A percentile compares a stretch with the other conserved stretches of the same genome.
Evolutionary conservation across 2,329 filamentous ascomycete species (phyloP).

Genomic region (Hypoxylon sp.): DNA sequence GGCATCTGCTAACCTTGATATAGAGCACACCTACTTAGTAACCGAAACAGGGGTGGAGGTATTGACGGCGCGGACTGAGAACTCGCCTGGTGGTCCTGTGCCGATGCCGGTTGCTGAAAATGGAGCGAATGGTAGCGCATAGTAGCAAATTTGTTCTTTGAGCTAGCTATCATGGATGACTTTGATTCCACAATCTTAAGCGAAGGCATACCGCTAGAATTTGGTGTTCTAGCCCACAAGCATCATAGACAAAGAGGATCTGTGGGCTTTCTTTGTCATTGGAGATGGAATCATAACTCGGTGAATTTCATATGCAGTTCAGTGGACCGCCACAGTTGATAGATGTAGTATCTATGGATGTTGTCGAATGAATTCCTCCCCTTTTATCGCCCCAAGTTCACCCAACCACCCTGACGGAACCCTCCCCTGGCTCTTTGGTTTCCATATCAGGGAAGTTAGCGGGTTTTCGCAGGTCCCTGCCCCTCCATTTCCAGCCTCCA

Average conservation of each 20-base stretch:
- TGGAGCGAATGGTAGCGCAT: constrained; percentile 37
- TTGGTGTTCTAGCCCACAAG: constrained; percentile 3
- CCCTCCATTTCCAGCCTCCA: constrained; percentile 36
- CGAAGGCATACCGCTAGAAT: constrained; percentile 4
- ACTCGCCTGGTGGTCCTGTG: constrained; percentile 83
- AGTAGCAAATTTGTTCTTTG: constrained; percentile 1
- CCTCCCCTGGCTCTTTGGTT: neutral
- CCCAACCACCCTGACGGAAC: constrained; percentile 14
- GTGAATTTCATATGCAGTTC: constrained; percentile 5
- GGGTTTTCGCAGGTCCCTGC: constrained; percentile 20
- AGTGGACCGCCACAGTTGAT: neutral
- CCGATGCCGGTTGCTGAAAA: constrained; percentile 63
- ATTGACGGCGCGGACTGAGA: constrained; percentile 78
- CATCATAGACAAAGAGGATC: constrained; percentile 5
- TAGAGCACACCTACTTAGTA: constrained; percentile 86
- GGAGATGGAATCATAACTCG: constrained; percentile 6
- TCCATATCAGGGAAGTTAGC: constrained; percentile 21
- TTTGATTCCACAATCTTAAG: constrained; percentile 8
- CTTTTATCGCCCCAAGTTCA: neutral
- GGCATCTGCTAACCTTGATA: constrained; percentile 28
- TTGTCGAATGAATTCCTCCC: constrained; percentile 1
- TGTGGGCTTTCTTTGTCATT: neutral
- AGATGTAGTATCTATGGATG: neutral
- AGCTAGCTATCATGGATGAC: neutral
- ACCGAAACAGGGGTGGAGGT: constrained; percentile 89